phyloP scores from a whole-genome alignment of 2,329 filamentous ascomycete species.

The Rhytidhysteron rufulum region DNA sequence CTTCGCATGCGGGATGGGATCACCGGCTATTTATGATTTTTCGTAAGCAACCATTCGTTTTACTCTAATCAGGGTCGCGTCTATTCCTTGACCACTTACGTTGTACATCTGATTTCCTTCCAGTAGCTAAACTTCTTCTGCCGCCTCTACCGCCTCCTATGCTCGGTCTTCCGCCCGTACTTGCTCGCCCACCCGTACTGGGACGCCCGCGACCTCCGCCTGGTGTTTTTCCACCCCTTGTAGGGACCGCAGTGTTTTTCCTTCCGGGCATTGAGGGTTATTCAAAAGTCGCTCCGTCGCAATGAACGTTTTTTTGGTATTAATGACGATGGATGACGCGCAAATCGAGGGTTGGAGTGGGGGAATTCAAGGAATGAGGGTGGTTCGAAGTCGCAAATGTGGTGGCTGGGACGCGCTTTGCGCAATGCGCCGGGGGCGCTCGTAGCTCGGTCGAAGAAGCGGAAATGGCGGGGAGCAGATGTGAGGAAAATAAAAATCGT shows the following conservation, averaged over 20 bases:
- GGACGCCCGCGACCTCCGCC: neutral
- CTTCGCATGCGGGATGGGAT: constrained; percentile 25
- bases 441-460: no score
- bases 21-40: constrained; percentile 18
- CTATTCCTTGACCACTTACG: constrained; percentile 2
- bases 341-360: neutral
- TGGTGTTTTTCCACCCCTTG: constrained; percentile 20
- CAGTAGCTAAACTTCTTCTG: neutral
- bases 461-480: no score
- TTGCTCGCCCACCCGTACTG: neutral
- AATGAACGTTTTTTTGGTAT: no score
- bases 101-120: constrained; percentile 3
- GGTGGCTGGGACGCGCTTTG: constrained; percentile 5
- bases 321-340: neutral
- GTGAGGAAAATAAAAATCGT: no score
- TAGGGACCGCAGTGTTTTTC: constrained; percentile 24
- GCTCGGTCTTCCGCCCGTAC: neutral
- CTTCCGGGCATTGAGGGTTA: constrained; percentile 14
- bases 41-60: constrained; percentile 2
- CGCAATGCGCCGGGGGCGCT: constrained; percentile 2
- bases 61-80: constrained; percentile 1
- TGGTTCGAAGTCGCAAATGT: neutral
- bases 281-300: neutral
- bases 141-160: neutral
- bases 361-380: neutral